Evolutionary conservation across 257 asterid species (phyloP).

Genomic region (Scutellaria baicalensis): DNA sequence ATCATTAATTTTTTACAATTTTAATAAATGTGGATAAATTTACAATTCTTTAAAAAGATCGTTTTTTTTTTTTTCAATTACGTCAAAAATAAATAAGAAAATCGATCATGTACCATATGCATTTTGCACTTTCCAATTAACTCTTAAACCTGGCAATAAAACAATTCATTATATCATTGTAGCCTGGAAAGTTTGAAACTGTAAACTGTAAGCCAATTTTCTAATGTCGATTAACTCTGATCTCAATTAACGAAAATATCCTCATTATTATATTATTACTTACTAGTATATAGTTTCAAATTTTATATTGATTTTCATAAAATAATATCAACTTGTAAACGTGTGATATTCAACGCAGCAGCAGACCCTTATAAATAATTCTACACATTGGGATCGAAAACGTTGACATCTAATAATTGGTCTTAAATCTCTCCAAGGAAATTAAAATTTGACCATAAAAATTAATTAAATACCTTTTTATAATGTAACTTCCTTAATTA

Average conservation of each 20-base stretch:
- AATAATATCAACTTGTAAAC: slow-evolving; percentile 25
- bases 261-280: not conserved
- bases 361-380: slow-evolving; percentile 9
- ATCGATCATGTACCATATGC: not conserved
- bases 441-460: no score
- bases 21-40: no score
- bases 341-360: slow-evolving; percentile 26
- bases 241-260: not conserved
- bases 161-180: not conserved
- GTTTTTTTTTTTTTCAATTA: no score
- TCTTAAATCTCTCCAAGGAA: slow-evolving; percentile 11
- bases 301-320: not conserved
- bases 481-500: no score
- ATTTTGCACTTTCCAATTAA: not conserved
- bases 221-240: not conserved
- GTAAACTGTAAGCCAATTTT: not conserved
- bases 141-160: not conserved
- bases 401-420: slow-evolving; percentile 40
- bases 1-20: no score
- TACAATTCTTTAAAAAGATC: no score
- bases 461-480: no score
- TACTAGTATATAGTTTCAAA: not conserved
- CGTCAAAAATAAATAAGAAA: no score
- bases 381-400: slow-evolving; percentile 26
- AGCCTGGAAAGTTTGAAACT: not conserved